Evolutionary conservation across 495 filamentous ascomycete species (phyloP).

Genomic region (Hyaloscypha variabilis): DNA sequence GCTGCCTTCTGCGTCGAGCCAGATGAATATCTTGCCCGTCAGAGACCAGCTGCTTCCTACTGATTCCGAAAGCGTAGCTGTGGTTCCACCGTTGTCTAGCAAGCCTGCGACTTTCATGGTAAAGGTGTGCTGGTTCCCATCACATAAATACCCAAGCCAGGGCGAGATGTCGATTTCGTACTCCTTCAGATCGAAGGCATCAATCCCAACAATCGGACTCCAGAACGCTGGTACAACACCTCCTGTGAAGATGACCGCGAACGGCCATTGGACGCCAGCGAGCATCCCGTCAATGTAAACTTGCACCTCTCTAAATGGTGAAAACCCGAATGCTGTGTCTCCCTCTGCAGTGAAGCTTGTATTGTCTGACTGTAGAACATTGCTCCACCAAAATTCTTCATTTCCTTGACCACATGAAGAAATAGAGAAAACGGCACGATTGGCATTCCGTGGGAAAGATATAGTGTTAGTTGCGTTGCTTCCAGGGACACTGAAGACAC

Average conservation of each 20-base stretch:
- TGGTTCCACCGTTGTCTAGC: conserved; percentile 45
- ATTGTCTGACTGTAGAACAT: conserved; percentile 65
- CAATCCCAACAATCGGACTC: conserved; percentile 83
- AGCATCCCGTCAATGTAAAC: conserved; percentile 74
- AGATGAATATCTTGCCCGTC: conserved; percentile 83
- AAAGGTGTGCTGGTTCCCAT: conserved; percentile 67
- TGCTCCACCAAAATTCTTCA: conserved; percentile 94
- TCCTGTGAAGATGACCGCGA: conserved; percentile 85
- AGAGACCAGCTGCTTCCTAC: conserved; percentile 77
- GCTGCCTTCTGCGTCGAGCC: conserved; percentile 50
- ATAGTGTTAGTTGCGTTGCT: conserved; percentile 63
- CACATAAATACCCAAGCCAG: conserved; percentile 68
- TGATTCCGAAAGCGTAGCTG: conserved; percentile 52
- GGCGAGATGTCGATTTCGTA: conserved; percentile 85
- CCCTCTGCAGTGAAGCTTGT: conserved; percentile 60
- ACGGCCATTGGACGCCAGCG: conserved; percentile 83
- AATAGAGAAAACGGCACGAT: conserved; percentile 74
- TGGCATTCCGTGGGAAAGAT: conserved; percentile 59
- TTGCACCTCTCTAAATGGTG: conserved; percentile 82
- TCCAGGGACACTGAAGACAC: conserved; percentile 68
- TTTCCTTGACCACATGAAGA: conserved; percentile 73
- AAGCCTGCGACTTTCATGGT: conserved; percentile 70
- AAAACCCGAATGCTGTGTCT: conserved; percentile 66
- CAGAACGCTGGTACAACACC: conserved; percentile 82
- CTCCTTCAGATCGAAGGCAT: conserved; percentile 79